A percentile compares a stretch with the other conserved stretches of the same genome.
These are phyloP conservation scores for Nidula microcarpa DNA, from an alignment of 768 basidiomycete species.

Conservation along the genomic window DNA sequence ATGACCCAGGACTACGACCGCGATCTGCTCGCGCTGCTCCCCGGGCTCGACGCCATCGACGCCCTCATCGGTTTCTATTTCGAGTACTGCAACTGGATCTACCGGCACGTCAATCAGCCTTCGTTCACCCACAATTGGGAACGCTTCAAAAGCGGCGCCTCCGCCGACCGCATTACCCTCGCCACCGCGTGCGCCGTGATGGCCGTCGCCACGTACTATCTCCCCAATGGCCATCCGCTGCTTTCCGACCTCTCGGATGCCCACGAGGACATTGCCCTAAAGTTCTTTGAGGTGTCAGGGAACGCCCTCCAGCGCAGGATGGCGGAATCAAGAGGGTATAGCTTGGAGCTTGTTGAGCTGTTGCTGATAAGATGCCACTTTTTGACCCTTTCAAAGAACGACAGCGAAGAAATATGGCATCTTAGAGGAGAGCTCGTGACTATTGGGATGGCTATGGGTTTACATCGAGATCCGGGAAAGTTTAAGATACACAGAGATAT, in stretches of 20 bases:
- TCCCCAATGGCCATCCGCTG: conserved; percentile 62
- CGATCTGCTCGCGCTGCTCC: conserved; percentile 67
- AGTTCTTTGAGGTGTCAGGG: conserved; percentile 69
- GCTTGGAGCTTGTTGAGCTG: conserved; percentile 74
- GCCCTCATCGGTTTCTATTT: conserved; percentile 75
- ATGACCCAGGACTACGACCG: conserved; percentile 61
- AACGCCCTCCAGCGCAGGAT: conserved; percentile 61
- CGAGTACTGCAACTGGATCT: conserved; percentile 86
- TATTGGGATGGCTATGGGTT: conserved; percentile 77
- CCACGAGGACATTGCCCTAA: conserved; percentile 57
- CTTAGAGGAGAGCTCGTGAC: conserved; percentile 70
- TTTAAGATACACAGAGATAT: conserved; percentile 67
- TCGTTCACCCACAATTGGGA: conserved; percentile 67
- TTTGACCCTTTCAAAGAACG: conserved; percentile 66
- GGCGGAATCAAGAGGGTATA: conserved; percentile 56
- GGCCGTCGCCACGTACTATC: conserved; percentile 69
- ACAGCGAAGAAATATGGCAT: conserved; percentile 80
- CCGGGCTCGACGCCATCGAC: conserved; percentile 66
- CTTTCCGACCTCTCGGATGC: conserved; percentile 48
- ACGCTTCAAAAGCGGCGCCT: conserved; percentile 65
- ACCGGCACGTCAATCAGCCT: conserved; percentile 68
- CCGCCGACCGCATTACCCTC: conserved; percentile 65
- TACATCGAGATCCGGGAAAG: conserved; percentile 83
- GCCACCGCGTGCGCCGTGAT: conserved; percentile 74
- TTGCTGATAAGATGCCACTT: conserved; percentile 70